Percentiles rank a stretch among this genome's conserved stretches.
Evolutionary conservation across 192 early-diverging fungal genomes (phyloP).

Genomic region (Backusella psychrophila): DNA sequence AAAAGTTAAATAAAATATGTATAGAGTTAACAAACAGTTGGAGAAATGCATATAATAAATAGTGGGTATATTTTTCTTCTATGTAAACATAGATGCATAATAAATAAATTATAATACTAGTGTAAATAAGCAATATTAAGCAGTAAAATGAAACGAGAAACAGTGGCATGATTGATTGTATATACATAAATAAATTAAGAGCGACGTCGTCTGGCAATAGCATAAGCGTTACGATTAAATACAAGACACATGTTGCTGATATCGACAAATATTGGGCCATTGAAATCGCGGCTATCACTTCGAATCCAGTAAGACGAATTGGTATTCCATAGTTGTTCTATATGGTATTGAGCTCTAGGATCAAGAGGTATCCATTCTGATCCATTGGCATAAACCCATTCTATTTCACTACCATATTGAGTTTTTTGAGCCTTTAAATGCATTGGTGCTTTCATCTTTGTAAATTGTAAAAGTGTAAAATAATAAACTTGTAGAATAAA

Average conservation of each 20-base stretch:
- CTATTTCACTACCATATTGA: background rate
- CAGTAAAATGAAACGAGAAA: background rate
- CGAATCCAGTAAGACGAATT: background rate
- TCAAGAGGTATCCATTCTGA: conserved; percentile 4
- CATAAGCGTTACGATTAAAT: background rate
- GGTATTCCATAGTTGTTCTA: background rate
- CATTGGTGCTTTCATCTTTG: background rate
- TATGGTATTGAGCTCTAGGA: background rate
- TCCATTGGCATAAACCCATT: conserved; percentile 6
- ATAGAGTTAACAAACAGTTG: background rate
- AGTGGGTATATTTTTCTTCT: background rate
- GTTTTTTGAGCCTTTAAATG: background rate
- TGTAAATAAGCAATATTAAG: background rate
- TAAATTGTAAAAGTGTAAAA: background rate
- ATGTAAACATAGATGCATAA: background rate
- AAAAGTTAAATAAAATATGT: background rate
- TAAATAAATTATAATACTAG: background rate
- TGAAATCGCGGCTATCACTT: background rate
- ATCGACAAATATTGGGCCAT: background rate
- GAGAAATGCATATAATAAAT: background rate
- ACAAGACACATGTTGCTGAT: background rate
- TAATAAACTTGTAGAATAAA: background rate
- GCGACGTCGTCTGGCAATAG: background rate
- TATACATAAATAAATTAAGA: background rate
- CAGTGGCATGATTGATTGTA: background rate